Percentiles rank a stretch among this genome's conserved stretches.
Conservation (phyloP, 345 rosid species). For the Populus tremula region DNA sequence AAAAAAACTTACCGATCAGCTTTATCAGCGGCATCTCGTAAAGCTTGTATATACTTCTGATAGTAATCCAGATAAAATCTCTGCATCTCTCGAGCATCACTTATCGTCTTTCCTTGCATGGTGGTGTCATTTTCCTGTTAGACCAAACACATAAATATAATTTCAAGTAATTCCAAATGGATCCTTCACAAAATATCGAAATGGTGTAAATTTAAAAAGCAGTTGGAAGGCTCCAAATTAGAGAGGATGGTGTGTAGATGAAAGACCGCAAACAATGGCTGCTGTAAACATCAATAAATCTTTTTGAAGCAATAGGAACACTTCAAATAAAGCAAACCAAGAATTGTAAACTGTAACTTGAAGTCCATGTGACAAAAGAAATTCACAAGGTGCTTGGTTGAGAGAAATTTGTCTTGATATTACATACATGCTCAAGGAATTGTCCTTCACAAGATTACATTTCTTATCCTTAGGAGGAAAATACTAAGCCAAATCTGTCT, state of each 20-base stretch:
- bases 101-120: constrained; percentile 62
- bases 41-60: constrained; percentile 84
- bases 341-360: neutral
- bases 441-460: neutral
- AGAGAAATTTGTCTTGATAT: neutral
- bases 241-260: too few relatives aligned
- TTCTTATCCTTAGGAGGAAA: neutral
- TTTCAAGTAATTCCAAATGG: neutral
- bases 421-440: neutral
- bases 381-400: neutral
- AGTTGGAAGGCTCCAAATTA: too few relatives aligned
- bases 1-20: constrained; percentile 71
- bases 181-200: neutral
- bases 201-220: neutral
- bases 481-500: too few relatives aligned
- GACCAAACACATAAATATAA: neutral
- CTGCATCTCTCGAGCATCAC: constrained; percentile 94
- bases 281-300: too few relatives aligned
- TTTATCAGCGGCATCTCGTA: constrained; percentile 85
- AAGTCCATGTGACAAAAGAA: neutral
- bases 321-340: neutral
- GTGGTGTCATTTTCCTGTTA: constrained; percentile 80
- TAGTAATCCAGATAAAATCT: constrained; percentile 82
- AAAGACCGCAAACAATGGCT: too few relatives aligned
- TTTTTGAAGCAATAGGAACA: neutral